Conservation (phyloP, 306 rosid genomes). For the Citrullus mucosospermus region DNA sequence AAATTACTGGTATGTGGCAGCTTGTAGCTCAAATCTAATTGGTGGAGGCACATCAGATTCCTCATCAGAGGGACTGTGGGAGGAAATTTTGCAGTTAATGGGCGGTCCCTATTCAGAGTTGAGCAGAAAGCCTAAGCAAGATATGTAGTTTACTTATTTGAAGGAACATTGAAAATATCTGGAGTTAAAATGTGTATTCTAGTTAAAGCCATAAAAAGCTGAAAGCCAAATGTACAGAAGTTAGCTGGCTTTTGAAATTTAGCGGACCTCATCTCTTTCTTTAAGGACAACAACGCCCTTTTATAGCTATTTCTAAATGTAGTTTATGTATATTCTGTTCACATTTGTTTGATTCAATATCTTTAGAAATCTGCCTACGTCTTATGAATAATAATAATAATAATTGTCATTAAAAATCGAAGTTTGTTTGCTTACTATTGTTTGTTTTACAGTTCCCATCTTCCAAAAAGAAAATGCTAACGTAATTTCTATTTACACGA, state of each 20-base stretch:
- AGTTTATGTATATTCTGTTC: background rate
- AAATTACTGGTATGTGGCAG: constrained; percentile 89
- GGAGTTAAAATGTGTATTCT: background rate
- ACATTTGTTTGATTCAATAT: background rate
- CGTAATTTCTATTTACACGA: background rate
- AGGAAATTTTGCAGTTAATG: constrained; percentile 82
- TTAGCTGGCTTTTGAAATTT: constrained; percentile 27
- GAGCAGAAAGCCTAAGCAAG: constrained; percentile 95
- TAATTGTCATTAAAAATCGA: background rate
- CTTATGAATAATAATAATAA: background rate
- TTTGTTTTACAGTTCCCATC: background rate
- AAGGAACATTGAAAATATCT: background rate
- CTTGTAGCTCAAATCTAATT: constrained; percentile 86
- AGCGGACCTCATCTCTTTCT: constrained; percentile 15
- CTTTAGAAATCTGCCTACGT: background rate
- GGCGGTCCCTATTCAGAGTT: constrained; percentile 89
- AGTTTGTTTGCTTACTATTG: background rate
- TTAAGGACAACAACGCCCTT: background rate
- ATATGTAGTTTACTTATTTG: constrained; percentile 34
- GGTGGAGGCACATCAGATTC: constrained; percentile 39
- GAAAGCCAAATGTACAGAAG: constrained; percentile 43
- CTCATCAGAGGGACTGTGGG: constrained; percentile 73
- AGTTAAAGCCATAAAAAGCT: constrained; percentile 4
- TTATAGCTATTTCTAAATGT: background rate
- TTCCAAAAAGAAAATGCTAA: background rate